Evolutionary conservation across 2,329 filamentous ascomycete genomes (phyloP), one percentile per base, ranked within the genome.

Genomic region (Aphanocladium album): DNA sequence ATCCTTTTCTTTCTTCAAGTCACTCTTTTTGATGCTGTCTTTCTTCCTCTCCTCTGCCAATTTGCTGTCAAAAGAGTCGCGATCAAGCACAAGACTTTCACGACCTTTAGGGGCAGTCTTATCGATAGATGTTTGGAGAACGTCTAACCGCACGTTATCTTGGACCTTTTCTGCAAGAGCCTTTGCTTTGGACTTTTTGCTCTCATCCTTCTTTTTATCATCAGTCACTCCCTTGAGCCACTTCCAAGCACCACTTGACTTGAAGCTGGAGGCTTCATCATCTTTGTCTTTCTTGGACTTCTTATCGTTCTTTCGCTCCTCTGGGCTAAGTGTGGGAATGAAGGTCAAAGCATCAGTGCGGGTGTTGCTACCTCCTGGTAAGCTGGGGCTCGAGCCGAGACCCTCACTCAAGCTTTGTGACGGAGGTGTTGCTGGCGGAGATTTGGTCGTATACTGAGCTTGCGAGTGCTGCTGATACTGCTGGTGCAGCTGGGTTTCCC

Each of bases 1-100:
- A 63, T 96, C 91, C 70, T 96, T 96, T 66, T 97, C 93, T 72
- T 93, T 96, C 76, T 93, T 96, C 21, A 87, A 82, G 35, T 89
- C 89, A 5, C 86, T 83, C 71, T 92, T 95, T 49, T 91, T 86
- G 64, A 78, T 83, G 67, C 84, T 88, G 65, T 92, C 89, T 72
- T 95, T 96, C 74, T 89, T 93, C 49, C 90, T 84, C 68, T 96
- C 91, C 65, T 91, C 89, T 61, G 92, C 86, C 8, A 95, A 76
- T 70, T 89, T 91, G 63, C 77, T 79, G 64, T 91, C 88, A 57
- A 89, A 74, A 63, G 77, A 87, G 25, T 95, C 89, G 19, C 93
- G 88, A 67, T 97, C 92, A 45, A 96, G 74, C 0, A 96, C 83
- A 23, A 96, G 75, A 68, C 91, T 96, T 73, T 97, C 93, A 14